A percentile compares a stretch with the other conserved stretches of the same genome.
These are phyloP conservation scores for Amanita exitialis DNA, from an alignment of 768 basidiomycete species.

Conservation along the genomic window DNA sequence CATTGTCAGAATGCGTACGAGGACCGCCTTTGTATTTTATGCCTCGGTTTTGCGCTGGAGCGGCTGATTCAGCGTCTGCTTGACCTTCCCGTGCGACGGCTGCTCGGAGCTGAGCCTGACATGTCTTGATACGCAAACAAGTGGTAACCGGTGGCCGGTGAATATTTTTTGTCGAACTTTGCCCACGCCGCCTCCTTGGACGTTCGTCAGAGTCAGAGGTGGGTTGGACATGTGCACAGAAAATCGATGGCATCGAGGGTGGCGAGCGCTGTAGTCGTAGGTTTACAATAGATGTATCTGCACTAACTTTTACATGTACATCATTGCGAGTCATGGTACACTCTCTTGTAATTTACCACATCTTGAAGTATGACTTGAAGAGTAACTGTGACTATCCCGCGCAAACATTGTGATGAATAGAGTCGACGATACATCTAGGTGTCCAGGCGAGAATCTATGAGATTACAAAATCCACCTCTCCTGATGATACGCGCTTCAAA, in stretches of 20 bases:
- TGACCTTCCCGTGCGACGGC: background rate
- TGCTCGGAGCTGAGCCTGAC: background rate
- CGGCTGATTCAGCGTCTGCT: background rate
- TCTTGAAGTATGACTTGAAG: too few species aligned
- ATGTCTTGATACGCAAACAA: background rate
- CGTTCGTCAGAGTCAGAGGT: conserved; percentile 18
- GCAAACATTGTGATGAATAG: too few species aligned
- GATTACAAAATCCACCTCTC: too few species aligned
- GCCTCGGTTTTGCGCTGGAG: background rate
- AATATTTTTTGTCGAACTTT: too few species aligned
- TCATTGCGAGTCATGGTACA: conserved; percentile 19
- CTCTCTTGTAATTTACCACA: conserved; percentile 90
- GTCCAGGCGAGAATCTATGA: too few species aligned
- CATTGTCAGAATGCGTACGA: background rate
- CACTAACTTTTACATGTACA: conserved; percentile 9
- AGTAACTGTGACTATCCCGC: too few species aligned
- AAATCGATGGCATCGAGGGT: conserved; percentile 80
- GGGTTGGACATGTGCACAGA: conserved; percentile 73
- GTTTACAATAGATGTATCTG: conserved; percentile 76
- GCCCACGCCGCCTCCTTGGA: too few species aligned
- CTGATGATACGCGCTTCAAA: too few species aligned
- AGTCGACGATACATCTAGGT: too few species aligned
- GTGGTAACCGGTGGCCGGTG: too few species aligned
- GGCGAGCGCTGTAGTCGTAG: conserved; percentile 76
- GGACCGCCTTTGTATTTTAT: background rate